Conservation (phyloP, 179 eudicot genomes). For the Amaranthus tricolor region DNA sequence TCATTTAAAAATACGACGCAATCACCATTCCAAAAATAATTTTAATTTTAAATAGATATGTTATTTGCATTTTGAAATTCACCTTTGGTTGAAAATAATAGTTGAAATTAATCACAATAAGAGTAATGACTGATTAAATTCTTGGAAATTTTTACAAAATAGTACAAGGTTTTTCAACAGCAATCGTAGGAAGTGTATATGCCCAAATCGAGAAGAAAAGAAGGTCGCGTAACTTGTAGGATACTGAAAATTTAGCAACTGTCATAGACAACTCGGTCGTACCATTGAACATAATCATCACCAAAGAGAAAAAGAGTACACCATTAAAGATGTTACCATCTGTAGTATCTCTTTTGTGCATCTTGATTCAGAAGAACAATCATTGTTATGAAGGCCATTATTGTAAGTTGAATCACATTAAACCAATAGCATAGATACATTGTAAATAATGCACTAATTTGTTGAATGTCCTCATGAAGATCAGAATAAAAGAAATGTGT, state of each 20-base stretch:
- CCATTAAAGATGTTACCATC: slow-evolving; percentile 48
- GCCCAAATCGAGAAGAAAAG: slow-evolving; percentile 74
- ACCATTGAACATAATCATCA: slow-evolving; percentile 43
- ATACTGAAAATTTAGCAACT: slow-evolving; percentile 57
- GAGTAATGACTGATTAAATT: too few species aligned
- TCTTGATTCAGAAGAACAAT: slow-evolving; percentile 57
- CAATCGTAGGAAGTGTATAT: slow-evolving; percentile 56
- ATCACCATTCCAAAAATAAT: too few species aligned
- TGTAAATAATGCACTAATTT: neutral
- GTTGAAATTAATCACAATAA: too few species aligned
- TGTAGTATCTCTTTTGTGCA: slow-evolving; percentile 27
- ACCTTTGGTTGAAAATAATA: too few species aligned
- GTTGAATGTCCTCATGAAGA: neutral
- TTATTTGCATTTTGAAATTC: too few species aligned
- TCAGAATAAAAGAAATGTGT: neutral
- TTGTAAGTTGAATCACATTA: slow-evolving; percentile 36
- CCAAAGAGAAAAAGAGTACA: slow-evolving; percentile 36
- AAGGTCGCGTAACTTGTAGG: slow-evolving; percentile 62
- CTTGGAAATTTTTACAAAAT: too few species aligned
- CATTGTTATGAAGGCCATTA: slow-evolving; percentile 42
- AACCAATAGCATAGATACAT: neutral
- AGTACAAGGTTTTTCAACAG: too few species aligned
- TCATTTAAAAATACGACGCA: too few species aligned
- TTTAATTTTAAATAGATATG: too few species aligned
- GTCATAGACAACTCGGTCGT: slow-evolving; percentile 53